Conservation (phyloP, 2,329 filamentous ascomycete species). For the Fusarium torreyae region DNA sequence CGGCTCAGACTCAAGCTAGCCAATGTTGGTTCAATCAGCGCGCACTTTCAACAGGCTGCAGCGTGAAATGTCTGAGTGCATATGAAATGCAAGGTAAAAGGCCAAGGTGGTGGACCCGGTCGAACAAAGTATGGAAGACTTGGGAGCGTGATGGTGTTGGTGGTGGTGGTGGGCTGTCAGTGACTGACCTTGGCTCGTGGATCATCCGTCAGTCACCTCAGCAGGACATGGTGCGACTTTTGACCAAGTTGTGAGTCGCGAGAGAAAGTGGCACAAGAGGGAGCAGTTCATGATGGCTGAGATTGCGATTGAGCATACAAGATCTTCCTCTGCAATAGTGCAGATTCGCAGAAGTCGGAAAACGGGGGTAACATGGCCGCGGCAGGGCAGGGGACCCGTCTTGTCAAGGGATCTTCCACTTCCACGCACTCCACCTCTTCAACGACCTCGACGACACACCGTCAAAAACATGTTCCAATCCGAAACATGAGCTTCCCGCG, state of each 20-base stretch:
- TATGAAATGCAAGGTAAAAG: constrained; percentile 34
- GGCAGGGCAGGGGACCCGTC: constrained; percentile 20
- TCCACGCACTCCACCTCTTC: constrained; percentile 33
- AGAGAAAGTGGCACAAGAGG: not conserved
- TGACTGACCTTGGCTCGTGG: constrained; percentile 26
- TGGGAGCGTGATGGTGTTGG: constrained; percentile 22
- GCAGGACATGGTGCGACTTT: constrained; percentile 26
- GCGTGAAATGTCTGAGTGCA: constrained; percentile 25
- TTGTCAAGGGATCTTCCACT: constrained; percentile 34
- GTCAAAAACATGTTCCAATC: constrained; percentile 33
- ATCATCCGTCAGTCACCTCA: constrained; percentile 34
- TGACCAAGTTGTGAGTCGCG: constrained; percentile 5
- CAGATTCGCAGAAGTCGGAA: constrained; percentile 1
- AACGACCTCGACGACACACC: constrained; percentile 43
- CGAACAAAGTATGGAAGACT: constrained; percentile 18
- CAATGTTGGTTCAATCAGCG: not conserved
- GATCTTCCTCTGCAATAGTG: not conserved
- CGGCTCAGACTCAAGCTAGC: not conserved
- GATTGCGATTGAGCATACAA: constrained; percentile 6
- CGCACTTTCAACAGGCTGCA: constrained; percentile 30
- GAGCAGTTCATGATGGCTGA: not conserved
- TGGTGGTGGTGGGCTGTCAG: constrained; percentile 35
- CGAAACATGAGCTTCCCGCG: constrained; percentile 23
- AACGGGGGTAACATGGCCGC: constrained; percentile 12
- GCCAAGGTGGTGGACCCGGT: constrained; percentile 23